These are phyloP conservation scores for Malus hybrid DNA, from an alignment of 331 rosid species.

Conservation along the genomic window DNA sequence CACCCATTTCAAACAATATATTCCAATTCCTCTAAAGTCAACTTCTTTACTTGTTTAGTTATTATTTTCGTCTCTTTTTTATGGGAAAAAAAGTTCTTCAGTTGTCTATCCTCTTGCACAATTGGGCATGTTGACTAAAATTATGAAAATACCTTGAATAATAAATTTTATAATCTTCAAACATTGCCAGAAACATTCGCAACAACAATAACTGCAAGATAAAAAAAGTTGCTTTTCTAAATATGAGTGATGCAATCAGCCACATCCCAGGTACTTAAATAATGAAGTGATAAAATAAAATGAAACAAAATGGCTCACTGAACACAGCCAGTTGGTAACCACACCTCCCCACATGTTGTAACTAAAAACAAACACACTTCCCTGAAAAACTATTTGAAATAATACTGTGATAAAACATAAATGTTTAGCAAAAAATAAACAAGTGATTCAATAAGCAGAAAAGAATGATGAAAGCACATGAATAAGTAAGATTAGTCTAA, in stretches of 20 bases:
- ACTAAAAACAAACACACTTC: neutral
- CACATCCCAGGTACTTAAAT: neutral
- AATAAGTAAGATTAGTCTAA: constrained; percentile 13
- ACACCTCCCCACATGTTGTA: neutral
- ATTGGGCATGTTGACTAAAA: neutral
- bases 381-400: neutral
- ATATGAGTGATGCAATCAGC: neutral
- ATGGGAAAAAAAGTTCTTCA: neutral
- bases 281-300: neutral
- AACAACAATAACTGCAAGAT: neutral
- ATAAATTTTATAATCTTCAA: no score
- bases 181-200: no score
- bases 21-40: neutral
- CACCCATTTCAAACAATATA: neutral
- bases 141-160: no score
- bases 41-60: neutral
- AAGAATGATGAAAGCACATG: neutral
- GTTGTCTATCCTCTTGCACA: neutral
- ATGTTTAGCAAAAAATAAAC: neutral
- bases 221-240: neutral
- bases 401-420: neutral
- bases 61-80: neutral
- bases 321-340: neutral
- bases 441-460: neutral
- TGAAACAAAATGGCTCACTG: neutral